A percentile compares a stretch with the other conserved stretches of the same genome.
Conservation (phyloP, 192 early-diverging fungal species). For the Diversispora eburnea region DNA sequence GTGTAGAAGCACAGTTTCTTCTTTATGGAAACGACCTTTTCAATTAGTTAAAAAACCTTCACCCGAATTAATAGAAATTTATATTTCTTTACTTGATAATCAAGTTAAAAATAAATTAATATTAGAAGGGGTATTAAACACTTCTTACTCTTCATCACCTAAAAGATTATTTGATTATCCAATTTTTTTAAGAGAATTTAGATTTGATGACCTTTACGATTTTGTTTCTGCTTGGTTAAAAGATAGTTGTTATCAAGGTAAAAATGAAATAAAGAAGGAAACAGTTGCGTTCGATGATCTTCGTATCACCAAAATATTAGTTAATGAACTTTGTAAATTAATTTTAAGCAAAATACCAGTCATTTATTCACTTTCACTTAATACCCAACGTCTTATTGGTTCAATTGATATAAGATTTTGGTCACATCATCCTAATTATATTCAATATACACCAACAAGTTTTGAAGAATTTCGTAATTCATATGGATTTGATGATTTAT, state of each 20-base stretch:
- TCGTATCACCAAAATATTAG: background rate
- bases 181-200: conserved; percentile 2
- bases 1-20: background rate
- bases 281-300: background rate
- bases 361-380: background rate
- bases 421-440: conserved; percentile 11
- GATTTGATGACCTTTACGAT: conserved; percentile 13
- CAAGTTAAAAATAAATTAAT: background rate
- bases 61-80: background rate
- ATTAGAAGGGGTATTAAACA: background rate
- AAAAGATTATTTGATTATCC: conserved; percentile 1
- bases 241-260: conserved; percentile 1
- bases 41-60: conserved; percentile 1
- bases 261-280: background rate
- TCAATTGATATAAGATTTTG: conserved; percentile 11
- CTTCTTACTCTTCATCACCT: too few relatives aligned
- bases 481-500: conserved; percentile 11
- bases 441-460: conserved; percentile 17
- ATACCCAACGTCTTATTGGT: conserved; percentile 3
- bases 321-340: conserved; percentile 2
- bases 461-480: conserved; percentile 13
- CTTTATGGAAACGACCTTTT: conserved; percentile 12
- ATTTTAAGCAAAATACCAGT: conserved; percentile 6
- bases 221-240: conserved; percentile 2
- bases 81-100: background rate